Percentiles rank a stretch among this genome's conserved stretches.
These are phyloP conservation scores for Corylus avellana DNA, from an alignment of 306 rosid genomes.

Conservation along the genomic window DNA sequence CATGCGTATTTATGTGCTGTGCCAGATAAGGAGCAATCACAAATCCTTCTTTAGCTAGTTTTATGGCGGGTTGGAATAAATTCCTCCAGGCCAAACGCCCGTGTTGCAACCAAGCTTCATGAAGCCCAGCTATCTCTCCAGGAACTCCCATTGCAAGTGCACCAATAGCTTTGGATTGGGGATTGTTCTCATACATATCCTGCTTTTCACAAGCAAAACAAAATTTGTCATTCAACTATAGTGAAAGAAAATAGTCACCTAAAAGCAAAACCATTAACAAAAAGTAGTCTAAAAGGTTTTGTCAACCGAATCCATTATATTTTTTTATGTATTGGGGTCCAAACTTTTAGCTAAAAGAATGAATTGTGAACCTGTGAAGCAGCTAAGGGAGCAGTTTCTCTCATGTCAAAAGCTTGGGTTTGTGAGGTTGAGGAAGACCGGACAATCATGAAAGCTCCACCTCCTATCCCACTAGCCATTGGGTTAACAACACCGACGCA, in stretches of 20 bases:
- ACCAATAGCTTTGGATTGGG: constrained; percentile 50
- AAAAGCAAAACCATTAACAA: too few species aligned
- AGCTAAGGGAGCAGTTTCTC: constrained; percentile 94
- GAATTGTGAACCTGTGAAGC: constrained; percentile 71
- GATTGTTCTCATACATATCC: constrained; percentile 75
- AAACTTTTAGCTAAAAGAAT: constrained; percentile 30
- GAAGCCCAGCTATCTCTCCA: constrained; percentile 89
- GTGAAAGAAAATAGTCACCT: constrained; percentile 12
- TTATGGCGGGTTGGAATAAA: constrained; percentile 77
- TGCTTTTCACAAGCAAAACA: constrained; percentile 38
- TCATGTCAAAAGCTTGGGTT: constrained; percentile 72
- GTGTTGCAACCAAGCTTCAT: constrained; percentile 77
- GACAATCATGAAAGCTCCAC: constrained; percentile 82
- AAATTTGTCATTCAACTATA: constrained; percentile 8
- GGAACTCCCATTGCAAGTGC: constrained; percentile 84
- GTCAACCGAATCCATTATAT: too few species aligned
- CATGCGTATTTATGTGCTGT: neutral
- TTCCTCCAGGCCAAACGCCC: constrained; percentile 76
- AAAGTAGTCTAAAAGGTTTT: too few species aligned
- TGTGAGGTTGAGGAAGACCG: constrained; percentile 55
- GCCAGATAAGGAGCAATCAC: constrained; percentile 56
- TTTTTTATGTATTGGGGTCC: neutral
- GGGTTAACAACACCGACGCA: constrained; percentile 78
- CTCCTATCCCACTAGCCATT: constrained; percentile 90
- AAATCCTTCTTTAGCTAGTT: constrained; percentile 73